These are phyloP conservation scores for Spergularia bocconei DNA, from an alignment of 148 eudicot genomes.

Conservation along the genomic window DNA sequence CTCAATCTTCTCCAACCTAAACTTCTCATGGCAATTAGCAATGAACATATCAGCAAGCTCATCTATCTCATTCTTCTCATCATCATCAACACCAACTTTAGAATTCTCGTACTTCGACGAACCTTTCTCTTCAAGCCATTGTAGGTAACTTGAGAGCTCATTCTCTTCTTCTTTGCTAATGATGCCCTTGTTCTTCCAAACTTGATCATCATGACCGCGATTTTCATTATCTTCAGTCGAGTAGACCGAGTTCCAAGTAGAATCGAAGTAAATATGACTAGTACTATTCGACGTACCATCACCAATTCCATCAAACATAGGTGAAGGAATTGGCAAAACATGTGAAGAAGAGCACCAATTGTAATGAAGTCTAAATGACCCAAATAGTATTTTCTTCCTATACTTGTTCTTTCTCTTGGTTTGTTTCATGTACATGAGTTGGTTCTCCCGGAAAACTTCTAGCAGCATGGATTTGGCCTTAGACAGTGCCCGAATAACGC, in stretches of 20 bases:
- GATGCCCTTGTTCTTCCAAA: conserved; percentile 6
- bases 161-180: conserved; percentile 17
- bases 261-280: conserved; percentile 40
- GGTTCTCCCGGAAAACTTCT: conserved; percentile 46
- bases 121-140: conserved; percentile 80
- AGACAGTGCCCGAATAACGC: conserved; percentile 51
- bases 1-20: conserved; percentile 87
- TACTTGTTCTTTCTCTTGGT: conserved; percentile 45
- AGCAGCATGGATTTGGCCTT: conserved; percentile 68
- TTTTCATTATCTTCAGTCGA: conserved; percentile 21
- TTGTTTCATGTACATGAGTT: conserved; percentile 36
- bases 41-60: conserved; percentile 87
- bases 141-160: conserved; percentile 77
- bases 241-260: conserved; percentile 70
- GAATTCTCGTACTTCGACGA: conserved; percentile 25
- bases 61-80: conserved; percentile 66
- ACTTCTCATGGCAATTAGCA: conserved; percentile 87
- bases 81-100: background rate
- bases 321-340: conserved; percentile 58
- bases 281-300: background rate
- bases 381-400: conserved; percentile 62
- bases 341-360: conserved; percentile 89
- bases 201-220: conserved; percentile 6
- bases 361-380: conserved; percentile 81
- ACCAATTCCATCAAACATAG: conserved; percentile 23